Base-by-base conservation (phyloP, 176 grass and related monocot genomes). In the Tillandsia leiboldiana region DNA sequence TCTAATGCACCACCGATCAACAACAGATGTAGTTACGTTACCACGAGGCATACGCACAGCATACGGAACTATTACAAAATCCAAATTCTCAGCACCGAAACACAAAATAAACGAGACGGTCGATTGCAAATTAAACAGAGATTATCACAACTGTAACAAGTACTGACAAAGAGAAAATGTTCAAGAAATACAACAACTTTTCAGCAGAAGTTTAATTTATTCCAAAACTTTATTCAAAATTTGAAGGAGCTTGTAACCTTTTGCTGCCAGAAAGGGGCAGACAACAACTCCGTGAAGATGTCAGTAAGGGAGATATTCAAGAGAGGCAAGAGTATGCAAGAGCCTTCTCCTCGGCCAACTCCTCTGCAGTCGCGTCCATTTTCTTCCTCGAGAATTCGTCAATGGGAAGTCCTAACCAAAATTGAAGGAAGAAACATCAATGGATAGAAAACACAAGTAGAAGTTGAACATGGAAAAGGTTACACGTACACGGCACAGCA, bases 341-440 rank as follows among this genome's bases (percentile, higher is more conserved):
- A 9, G 84, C 51, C 90, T 99, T 99, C 94, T 99, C 94, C 82
- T 93, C 89, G 0, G 80, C 64, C 33, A 99, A 82, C 72, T 99
- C 94, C 57, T 83, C 74, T 61, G 94, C 94, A 6, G 94, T 99
- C 0, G 84, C 87, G 0, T 99, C 94, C 90, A 99, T 48, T 79
- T 99, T 99, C 77, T 85, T 87, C 75, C 94, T 93, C 9, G 94
- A 99, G 72, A 90, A 86, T 77, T 93, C 90, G 10, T 99, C 87
- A 0, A 99, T 88, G 0, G 90, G 70, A 51, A 99, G 87, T 33
- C 87, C 94, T 99, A 73, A 10, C 1, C 63, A 33, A 10, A 85
- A 12, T 22, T 9, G 23, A 54, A 59, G 54, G 2, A 59, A 13
- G 20, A 59, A 59, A 59, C 4, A 18, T 59, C 14, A 58, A 14